Conservation (phyloP, 2,329 filamentous ascomycete genomes). For the Metarhizium guizhouense region DNA sequence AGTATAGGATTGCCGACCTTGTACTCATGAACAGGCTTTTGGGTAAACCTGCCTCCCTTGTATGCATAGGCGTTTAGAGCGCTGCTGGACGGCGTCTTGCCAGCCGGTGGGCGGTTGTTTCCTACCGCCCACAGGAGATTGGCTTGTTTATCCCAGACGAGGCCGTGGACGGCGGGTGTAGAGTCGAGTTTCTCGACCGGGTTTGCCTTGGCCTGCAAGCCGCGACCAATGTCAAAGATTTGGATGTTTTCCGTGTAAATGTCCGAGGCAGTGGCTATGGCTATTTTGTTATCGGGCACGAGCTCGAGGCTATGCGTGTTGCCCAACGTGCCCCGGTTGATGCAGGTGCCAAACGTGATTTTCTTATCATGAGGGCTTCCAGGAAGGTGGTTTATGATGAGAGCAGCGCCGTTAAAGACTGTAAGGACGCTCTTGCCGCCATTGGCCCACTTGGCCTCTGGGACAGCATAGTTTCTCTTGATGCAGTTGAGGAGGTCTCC, state of each 20-base stretch:
- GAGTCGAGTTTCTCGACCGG: background rate
- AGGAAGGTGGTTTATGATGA: constrained; percentile 3
- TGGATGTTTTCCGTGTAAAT: background rate
- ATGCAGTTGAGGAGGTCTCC: background rate
- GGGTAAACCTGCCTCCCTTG: background rate
- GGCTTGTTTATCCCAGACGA: background rate
- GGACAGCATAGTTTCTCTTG: background rate
- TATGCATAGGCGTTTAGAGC: constrained; percentile 1
- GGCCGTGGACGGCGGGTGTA: background rate
- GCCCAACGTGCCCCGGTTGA: background rate
- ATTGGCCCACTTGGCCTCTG: constrained; percentile 1
- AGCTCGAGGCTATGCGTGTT: constrained; percentile 3
- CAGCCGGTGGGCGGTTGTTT: background rate
- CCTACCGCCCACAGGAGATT: constrained; percentile 2
- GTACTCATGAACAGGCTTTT: background rate
- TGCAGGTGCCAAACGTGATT: constrained; percentile 1
- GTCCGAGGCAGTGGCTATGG: constrained; percentile 1
- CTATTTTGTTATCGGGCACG: background rate
- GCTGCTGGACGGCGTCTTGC: background rate
- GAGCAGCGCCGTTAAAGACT: background rate
- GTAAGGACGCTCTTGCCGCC: background rate
- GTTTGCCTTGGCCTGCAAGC: background rate
- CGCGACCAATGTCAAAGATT: background rate
- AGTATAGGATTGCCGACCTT: background rate
- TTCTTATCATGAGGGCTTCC: background rate